Conservation (phyloP, 257 asterid species). For the Mitragyna speciosa region DNA sequence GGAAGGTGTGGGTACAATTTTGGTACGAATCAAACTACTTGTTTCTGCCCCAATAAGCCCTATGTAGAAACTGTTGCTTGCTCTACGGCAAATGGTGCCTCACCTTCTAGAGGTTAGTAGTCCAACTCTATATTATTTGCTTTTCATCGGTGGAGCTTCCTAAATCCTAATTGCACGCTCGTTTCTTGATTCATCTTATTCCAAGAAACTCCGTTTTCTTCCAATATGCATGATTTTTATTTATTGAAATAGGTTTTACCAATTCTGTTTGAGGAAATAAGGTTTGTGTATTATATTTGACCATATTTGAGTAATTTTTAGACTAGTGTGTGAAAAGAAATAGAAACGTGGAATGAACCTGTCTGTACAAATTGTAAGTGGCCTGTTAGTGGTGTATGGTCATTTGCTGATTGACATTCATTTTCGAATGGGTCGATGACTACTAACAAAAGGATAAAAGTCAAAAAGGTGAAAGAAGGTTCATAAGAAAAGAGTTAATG, state of each 20-base stretch:
- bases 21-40: slow-evolving; percentile 32
- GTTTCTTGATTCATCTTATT: not conserved
- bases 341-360: not conserved
- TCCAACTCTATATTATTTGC: not conserved
- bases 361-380: too few relatives aligned
- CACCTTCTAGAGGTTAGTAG: slow-evolving; percentile 28
- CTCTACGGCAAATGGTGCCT: slow-evolving; percentile 15
- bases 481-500: too few relatives aligned
- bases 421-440: not conserved
- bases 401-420: not conserved
- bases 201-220: not conserved
- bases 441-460: too few relatives aligned
- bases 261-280: too few relatives aligned
- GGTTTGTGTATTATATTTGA: too few relatives aligned
- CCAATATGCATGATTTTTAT: not conserved
- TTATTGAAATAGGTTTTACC: too few relatives aligned
- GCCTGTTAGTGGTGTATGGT: not conserved
- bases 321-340: not conserved
- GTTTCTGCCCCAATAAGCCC: slow-evolving; percentile 57
- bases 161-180: not conserved
- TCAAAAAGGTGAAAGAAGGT: too few relatives aligned
- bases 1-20: slow-evolving; percentile 59
- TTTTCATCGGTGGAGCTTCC: not conserved
- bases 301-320: too few relatives aligned
- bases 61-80: slow-evolving; percentile 36